Evolutionary conservation across 2,329 filamentous ascomycete genomes (phyloP), one percentile per base, ranked within the genome.

Genomic region (Cordyceps fumosorosea): DNA sequence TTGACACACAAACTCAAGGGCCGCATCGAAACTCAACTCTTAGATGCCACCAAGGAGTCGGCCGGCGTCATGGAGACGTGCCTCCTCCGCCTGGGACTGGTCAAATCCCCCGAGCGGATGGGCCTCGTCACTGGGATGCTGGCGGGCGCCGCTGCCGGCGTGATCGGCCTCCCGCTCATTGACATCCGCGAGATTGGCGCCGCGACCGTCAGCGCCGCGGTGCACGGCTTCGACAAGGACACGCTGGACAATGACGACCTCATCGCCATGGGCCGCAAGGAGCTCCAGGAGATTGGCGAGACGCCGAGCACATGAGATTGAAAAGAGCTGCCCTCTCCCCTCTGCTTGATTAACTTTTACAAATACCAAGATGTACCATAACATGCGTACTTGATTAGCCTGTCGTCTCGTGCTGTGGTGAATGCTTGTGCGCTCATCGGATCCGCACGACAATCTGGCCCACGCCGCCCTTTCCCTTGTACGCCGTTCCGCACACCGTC

Each of bases 41-140:
- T 82, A 4, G 72, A 72, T 1, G 76, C 75, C 22, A 77, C 77
- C 3, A 67, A 72, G 22, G 66, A 78, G 10, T 72, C 76, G n/a
- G 65, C 72, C 1, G 74, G 72, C 2, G 61, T 67, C 1, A 66
- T 81, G 26, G 74, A 80, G 62, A 72, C 70, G 0, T 69, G 69
- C n/a, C 67, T 78, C 1, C 75, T 72, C 6, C 80, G 78, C 61
- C 74, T 78, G 0, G 80, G 80, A 0, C 62, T 78, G 18, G 77
- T 84, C 58, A 71, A 67, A 18, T 60, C 62, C 34, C 40, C 53
- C 1, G 51, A 61, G 48, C 34, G 61, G 2, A 60, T 51, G 47
- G 62, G 57, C 2, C 26, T 52, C 29, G 37, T 57, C 16, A 52
- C 45, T 11, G 24, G 56, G 32, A 57, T 47, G 62, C 6, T 60